Conservation (phyloP, 345 rosid genomes). For the Capsella bursapastoris region DNA sequence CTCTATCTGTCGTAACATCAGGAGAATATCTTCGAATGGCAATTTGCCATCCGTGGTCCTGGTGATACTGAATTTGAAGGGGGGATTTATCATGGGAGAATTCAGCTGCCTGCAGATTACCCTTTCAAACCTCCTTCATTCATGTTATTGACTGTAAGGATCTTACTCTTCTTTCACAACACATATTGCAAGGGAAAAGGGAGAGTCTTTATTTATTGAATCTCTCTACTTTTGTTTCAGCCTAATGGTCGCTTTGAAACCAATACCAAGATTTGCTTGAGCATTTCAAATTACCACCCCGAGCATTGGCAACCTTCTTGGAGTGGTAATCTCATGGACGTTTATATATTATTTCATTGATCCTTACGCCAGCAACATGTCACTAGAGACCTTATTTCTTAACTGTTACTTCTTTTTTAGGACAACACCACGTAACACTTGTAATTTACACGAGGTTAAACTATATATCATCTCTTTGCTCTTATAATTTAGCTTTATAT, state of each 20-base stretch:
- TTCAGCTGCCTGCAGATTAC: conserved; percentile 92
- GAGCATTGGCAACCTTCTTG: conserved; percentile 99
- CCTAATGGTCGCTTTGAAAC: conserved; percentile 96
- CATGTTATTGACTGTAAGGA: conserved; percentile 77
- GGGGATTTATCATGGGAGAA: conserved; percentile 97
- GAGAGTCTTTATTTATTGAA: neutral
- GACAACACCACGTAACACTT: neutral
- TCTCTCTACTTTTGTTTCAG: conserved; percentile 44
- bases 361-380: neutral
- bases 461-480: conserved; percentile 2
- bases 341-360: neutral
- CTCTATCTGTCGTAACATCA: conserved; percentile 37
- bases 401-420: neutral
- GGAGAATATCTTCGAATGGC: conserved; percentile 99
- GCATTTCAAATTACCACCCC: conserved; percentile 97
- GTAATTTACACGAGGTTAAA: conserved; percentile 3
- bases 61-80: conserved; percentile 89
- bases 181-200: neutral
- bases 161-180: conserved; percentile 11
- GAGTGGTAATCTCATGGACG: conserved; percentile 64
- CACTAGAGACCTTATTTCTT: neutral
- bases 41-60: conserved; percentile 92
- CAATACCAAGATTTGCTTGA: conserved; percentile 91
- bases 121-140: conserved; percentile 99
- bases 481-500: conserved; percentile 15